Evolutionary conservation across 495 filamentous ascomycete species (phyloP), one percentile per base, ranked within the genome.

Genomic region (Xanthoparmelia taractica): DNA sequence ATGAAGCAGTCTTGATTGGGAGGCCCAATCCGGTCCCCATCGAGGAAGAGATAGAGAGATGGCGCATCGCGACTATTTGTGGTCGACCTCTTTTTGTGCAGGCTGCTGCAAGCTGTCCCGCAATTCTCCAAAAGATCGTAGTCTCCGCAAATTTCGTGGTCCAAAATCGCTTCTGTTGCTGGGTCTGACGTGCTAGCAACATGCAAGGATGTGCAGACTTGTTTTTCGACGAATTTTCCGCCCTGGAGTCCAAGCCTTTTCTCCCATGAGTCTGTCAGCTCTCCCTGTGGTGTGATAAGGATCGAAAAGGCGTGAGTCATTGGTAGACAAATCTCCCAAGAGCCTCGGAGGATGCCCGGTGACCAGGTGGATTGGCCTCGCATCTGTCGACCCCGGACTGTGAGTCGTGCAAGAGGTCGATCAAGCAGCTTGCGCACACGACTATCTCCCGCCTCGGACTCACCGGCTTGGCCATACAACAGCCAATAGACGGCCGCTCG

Each of bases 41-140:
- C 87, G 52, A 88, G 75, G 71, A 90, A 91, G 25, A 92, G 73
- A 64, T 81, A 92, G 7, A 88, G 37, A 0, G 74, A 63, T 38
- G 71, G 65, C 6, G 67, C 63, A 20, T 61, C 52, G 8, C 64
- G 58, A 8, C 43, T 61, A 36, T 25, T 11, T 17, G 43, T 23
- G 6, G 59, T 60, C 12, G 20, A 13, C 29, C 66, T 55, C 34
- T 71, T 70, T 61, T 74, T 80, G 63, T 89, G 85, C 12, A 93
- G 74, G 38, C 77, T 77, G 11, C 78, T 75, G 48, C 74, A 78
- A 0, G 91, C 80, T 4, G 85, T 90, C 20, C 88, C 91, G 68
- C 91, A 96, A 3, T 84, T 64, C 4, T 80, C 83, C 12, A 81
- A 70, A 20, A 80, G 74, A 1, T 73, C 47, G 69, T 91, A 93